A percentile compares a stretch with the other conserved stretches of the same genome.
phyloP scores from a whole-genome alignment of 2,329 filamentous ascomycete species.

The Calonectria ilicicola region DNA sequence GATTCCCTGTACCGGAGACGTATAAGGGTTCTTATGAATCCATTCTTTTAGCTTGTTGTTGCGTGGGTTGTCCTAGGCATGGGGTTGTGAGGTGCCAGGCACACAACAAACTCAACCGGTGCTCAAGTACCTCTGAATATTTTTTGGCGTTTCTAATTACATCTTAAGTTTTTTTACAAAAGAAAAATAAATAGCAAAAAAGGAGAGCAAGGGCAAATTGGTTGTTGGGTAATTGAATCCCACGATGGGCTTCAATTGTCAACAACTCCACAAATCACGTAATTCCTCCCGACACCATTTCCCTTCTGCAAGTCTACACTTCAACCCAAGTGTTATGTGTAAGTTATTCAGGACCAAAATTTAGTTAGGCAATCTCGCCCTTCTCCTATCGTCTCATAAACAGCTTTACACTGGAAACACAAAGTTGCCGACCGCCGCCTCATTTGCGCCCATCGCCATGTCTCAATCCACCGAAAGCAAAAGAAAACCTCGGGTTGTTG shows the following conservation, averaged over 20 bases:
- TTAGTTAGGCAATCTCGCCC: not conserved
- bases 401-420: not conserved
- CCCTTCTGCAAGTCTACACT: not conserved
- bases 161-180: too few species aligned
- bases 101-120: too few species aligned
- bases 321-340: not conserved
- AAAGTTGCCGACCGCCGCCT: not conserved
- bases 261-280: slow-evolving; percentile 1
- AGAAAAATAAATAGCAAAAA: not conserved
- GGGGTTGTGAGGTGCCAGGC: too few species aligned
- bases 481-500: slow-evolving; percentile 54
- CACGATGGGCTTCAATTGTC: not conserved
- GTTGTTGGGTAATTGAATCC: too few species aligned
- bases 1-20: not conserved
- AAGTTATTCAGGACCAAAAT: too few species aligned
- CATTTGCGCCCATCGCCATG: slow-evolving; percentile 13
- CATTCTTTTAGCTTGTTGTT: not conserved
- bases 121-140: too few species aligned
- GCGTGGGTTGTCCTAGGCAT: too few species aligned
- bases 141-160: too few species aligned
- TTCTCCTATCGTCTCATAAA: not conserved
- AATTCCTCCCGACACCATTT: not conserved
- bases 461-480: not conserved
- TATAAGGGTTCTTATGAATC: rapidly evolving
- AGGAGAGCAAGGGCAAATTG: not conserved